Evolutionary conservation across 202 grass and related monocot species (phyloP).

Genomic region (Panicum hallii): DNA sequence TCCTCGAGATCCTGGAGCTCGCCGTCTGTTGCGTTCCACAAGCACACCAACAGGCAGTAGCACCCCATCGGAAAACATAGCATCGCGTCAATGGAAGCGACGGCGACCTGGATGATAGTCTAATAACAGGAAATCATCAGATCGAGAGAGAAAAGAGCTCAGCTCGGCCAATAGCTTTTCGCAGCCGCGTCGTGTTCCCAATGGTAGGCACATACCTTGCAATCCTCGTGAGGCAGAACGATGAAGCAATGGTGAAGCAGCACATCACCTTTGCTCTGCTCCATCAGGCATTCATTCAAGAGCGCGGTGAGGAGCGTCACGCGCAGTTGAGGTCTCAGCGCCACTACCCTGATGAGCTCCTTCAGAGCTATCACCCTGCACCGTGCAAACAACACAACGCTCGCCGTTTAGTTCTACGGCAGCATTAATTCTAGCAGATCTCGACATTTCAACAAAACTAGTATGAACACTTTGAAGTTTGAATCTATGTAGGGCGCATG

Average conservation of each 20-base stretch:
- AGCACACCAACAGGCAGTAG: too few species aligned
- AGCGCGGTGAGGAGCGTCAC: not conserved
- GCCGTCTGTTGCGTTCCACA: too few species aligned
- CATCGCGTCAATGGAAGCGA: too few species aligned
- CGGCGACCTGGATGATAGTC: not conserved
- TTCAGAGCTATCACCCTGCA: not conserved
- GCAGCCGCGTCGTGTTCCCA: too few species aligned
- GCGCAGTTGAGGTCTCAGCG: not conserved
- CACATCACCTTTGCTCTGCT: not conserved
- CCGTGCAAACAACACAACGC: not conserved
- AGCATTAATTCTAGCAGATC: not conserved
- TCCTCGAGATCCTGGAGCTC: too few species aligned
- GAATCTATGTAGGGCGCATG: not conserved
- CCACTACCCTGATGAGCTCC: not conserved
- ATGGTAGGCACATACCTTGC: not conserved
- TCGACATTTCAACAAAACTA: not conserved
- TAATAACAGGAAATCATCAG: not conserved
- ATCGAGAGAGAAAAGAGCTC: too few species aligned
- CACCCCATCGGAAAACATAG: too few species aligned
- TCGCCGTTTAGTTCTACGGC: not conserved
- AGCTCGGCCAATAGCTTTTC: not conserved
- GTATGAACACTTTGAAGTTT: not conserved
- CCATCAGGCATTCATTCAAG: not conserved
- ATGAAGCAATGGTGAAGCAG: not conserved
- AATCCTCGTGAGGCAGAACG: not conserved